These are phyloP conservation scores for Trichocladium antarcticum DNA, from an alignment of 495 filamentous ascomycete species.

Conservation along the genomic window DNA sequence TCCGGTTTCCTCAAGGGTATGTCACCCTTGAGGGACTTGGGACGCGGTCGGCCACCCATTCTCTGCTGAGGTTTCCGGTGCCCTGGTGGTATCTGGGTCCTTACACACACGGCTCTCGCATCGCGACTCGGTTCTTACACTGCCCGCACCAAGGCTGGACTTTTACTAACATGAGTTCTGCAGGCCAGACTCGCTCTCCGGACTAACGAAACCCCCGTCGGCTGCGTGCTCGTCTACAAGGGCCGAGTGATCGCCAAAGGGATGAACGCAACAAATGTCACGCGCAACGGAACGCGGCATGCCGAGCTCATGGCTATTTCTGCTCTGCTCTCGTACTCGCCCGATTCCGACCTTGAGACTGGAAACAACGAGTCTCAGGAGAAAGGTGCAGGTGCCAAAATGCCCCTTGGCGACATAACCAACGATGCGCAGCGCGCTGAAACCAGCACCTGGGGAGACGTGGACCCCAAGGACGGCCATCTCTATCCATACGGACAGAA, in stretches of 20 bases:
- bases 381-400: not conserved
- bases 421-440: conserved; percentile 7
- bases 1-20: too few species aligned
- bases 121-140: too few species aligned
- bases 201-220: conserved; percentile 85
- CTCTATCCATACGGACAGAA: conserved; percentile 42
- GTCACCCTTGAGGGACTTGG: too few species aligned
- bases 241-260: conserved; percentile 66
- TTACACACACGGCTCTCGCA: too few species aligned
- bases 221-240: conserved; percentile 78
- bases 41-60: too few species aligned
- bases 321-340: conserved; percentile 32
- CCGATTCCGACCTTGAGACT: conserved; percentile 11
- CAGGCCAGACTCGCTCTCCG: conserved; percentile 71
- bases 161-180: not conserved
- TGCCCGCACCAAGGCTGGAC: not conserved
- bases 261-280: conserved; percentile 93
- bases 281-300: conserved; percentile 77
- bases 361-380: conserved; percentile 1
- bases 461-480: conserved; percentile 35
- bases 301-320: conserved; percentile 85
- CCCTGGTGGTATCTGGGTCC: too few species aligned
- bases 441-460: conserved; percentile 31
- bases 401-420: conserved; percentile 16
- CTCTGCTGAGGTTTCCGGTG: too few species aligned